phyloP scores from a whole-genome alignment of 768 basidiomycete species.

The Psilocybe tampanensis region DNA sequence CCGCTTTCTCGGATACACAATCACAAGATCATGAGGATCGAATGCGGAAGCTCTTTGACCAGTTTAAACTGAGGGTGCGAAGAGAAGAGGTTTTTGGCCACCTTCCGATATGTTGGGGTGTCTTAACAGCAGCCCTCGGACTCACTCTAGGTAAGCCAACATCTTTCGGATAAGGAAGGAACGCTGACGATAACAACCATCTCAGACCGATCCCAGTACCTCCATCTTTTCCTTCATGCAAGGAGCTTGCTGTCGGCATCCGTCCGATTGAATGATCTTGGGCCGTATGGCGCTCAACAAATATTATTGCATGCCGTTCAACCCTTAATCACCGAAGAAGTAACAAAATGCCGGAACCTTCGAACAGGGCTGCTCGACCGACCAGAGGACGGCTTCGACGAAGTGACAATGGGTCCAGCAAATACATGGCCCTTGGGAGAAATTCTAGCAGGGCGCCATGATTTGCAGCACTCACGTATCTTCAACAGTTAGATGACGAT shows the following conservation, averaged over 20 bases:
- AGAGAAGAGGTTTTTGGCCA: constrained; percentile 74
- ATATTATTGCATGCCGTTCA: constrained; percentile 73
- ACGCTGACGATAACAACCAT: neutral
- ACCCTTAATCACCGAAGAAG: constrained; percentile 63
- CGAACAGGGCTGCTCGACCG: constrained; percentile 46
- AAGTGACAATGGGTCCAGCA: constrained; percentile 60
- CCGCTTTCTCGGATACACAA: constrained; percentile 22
- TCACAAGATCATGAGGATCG: constrained; percentile 25
- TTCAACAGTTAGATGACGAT: constrained; percentile 75
- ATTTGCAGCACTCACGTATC: constrained; percentile 92
- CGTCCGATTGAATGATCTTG: constrained; percentile 88
- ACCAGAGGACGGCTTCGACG: constrained; percentile 36
- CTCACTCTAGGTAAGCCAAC: constrained; percentile 61
- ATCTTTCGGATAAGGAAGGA: neutral
- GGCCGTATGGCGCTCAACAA: constrained; percentile 92
- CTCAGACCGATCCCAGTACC: constrained; percentile 78
- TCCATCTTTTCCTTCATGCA: constrained; percentile 93
- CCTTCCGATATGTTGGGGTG: constrained; percentile 89
- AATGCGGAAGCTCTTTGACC: constrained; percentile 53
- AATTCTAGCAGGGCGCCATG: constrained; percentile 87
- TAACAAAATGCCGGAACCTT: constrained; percentile 44
- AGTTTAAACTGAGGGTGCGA: constrained; percentile 69
- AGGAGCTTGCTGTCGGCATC: constrained; percentile 89
- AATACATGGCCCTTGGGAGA: constrained; percentile 98
- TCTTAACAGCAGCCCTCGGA: constrained; percentile 77